phyloP scores from a whole-genome alignment of 2,329 filamentous ascomycete species.

The Penicillium vulpinum region DNA sequence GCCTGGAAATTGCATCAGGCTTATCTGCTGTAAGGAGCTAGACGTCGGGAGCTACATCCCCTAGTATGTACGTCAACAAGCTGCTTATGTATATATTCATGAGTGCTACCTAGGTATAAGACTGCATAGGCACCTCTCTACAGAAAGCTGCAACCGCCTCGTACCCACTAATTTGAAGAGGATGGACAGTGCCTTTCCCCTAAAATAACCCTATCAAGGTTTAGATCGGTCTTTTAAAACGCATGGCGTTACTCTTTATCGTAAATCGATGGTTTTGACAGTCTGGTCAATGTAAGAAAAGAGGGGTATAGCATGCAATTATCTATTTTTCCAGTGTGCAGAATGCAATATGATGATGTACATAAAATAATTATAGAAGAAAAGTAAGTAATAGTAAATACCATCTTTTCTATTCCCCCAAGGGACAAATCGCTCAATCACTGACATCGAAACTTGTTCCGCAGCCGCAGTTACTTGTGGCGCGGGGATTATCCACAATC shows the following conservation, averaged over 20 bases:
- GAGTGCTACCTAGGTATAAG: too few species aligned
- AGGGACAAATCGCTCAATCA: conserved; percentile 39
- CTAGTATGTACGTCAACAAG: too few species aligned
- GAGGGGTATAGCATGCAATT: conserved; percentile 30
- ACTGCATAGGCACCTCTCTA: too few species aligned
- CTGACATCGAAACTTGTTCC: conserved; percentile 97
- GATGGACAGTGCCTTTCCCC: not conserved
- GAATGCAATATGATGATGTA: conserved; percentile 19
- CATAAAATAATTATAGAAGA: conserved; percentile 15
- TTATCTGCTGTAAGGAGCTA: too few species aligned
- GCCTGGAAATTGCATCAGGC: too few species aligned
- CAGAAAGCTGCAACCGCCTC: too few species aligned
- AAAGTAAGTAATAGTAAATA: not conserved
- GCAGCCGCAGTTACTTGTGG: conserved; percentile 93
- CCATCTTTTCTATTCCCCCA: not conserved
- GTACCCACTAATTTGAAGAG: too few species aligned
- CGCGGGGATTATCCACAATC: conserved; percentile 87
- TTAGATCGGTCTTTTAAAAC: not conserved
- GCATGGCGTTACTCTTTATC: not conserved
- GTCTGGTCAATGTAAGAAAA: conserved; percentile 6
- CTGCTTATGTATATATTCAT: too few species aligned
- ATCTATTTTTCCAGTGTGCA: conserved; percentile 20
- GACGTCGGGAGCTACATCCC: too few species aligned
- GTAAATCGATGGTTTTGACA: not conserved
- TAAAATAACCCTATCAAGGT: not conserved